phyloP scores from a whole-genome alignment of 805 yeast genomes.

The Candida silvicultrix region DNA sequence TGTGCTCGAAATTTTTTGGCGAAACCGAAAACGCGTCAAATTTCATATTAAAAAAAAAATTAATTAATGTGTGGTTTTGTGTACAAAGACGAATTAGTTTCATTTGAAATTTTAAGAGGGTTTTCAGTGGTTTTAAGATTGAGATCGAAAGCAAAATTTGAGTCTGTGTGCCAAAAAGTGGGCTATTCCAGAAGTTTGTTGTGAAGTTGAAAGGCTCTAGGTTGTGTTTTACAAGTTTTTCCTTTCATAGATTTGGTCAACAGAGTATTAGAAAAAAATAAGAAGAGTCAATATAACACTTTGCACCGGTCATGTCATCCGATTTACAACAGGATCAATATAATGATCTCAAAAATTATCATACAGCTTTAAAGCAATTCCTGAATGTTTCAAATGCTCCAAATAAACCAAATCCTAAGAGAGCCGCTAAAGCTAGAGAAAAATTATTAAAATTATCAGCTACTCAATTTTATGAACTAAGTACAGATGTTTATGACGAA shows the following conservation, averaged over 20 bases:
- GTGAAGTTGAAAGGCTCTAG: too few species aligned
- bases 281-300: too few species aligned
- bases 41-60: neutral
- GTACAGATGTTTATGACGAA: constrained; percentile 95
- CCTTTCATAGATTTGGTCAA: too few species aligned
- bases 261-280: too few species aligned
- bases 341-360: constrained; percentile 15
- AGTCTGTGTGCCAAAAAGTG: too few species aligned
- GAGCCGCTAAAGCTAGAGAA: constrained; percentile 80
- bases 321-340: constrained; percentile 12
- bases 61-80: neutral
- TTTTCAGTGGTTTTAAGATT: too few species aligned
- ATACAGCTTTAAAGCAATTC: constrained; percentile 18
- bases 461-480: constrained; percentile 80
- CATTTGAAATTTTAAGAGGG: too few species aligned
- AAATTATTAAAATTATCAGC: constrained; percentile 75
- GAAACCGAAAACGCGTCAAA: neutral
- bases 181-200: too few species aligned
- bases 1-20: too few species aligned
- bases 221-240: too few species aligned
- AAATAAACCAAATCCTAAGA: constrained; percentile 25
- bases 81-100: neutral
- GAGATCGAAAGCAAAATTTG: too few species aligned
- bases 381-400: constrained; percentile 17
- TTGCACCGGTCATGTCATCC: neutral